These are phyloP conservation scores for Cryomyces minteri DNA, from an alignment of 495 filamentous ascomycete species.

Conservation along the genomic window DNA sequence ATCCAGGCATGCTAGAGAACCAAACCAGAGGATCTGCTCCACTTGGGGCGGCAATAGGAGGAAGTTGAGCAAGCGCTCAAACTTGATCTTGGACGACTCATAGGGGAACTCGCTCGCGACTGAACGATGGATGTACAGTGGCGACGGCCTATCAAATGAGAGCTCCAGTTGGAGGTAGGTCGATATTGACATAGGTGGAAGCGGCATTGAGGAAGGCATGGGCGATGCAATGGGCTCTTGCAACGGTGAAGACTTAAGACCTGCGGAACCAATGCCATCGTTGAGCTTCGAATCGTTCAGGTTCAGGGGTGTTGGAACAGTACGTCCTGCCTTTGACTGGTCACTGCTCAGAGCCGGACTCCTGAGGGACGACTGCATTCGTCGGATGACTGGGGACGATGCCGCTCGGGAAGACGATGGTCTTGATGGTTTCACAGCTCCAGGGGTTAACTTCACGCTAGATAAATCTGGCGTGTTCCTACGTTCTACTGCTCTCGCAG, in stretches of 20 bases:
- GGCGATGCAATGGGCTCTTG: slow-evolving; percentile 33
- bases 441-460: slow-evolving; percentile 5
- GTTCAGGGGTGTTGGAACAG: slow-evolving; percentile 3
- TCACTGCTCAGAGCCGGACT: background rate
- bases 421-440: slow-evolving; percentile 6
- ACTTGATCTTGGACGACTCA: slow-evolving; percentile 89
- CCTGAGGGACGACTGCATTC: slow-evolving; percentile 17
- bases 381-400: slow-evolving; percentile 20
- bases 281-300: slow-evolving; percentile 1
- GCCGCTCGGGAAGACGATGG: slow-evolving; percentile 15
- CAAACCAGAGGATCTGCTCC: slow-evolving; percentile 78
- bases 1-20: slow-evolving; percentile 76
- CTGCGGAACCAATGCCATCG: background rate
- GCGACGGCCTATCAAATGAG: slow-evolving; percentile 61
- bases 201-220: slow-evolving; percentile 48
- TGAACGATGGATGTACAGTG: slow-evolving; percentile 72
- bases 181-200: slow-evolving; percentile 72
- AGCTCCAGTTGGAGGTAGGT: slow-evolving; percentile 82
- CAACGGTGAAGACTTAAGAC: slow-evolving; percentile 5
- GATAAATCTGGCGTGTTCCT: background rate
- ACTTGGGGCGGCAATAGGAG: slow-evolving; percentile 61
- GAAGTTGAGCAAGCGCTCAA: slow-evolving; percentile 85
- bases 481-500: background rate
- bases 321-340: slow-evolving; percentile 4
- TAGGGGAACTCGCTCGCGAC: slow-evolving; percentile 61